Evolutionary conservation across 352 stramenopile genomes (phyloP), one percentile per base, ranked within the genome.

Genomic region (Thalassiosira ordinaria): DNA sequence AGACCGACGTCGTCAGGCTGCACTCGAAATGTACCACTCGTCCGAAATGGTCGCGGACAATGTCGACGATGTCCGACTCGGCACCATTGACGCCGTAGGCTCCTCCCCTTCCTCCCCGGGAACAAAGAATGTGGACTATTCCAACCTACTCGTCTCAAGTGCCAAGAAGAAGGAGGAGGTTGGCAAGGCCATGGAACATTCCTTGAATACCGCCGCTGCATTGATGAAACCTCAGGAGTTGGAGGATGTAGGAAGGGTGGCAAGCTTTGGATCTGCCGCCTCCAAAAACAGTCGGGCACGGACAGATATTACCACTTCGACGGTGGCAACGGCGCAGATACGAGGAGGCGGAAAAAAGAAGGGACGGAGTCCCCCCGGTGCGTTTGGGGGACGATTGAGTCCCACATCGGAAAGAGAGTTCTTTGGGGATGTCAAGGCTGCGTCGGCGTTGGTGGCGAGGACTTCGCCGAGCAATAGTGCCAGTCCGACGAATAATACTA

Each of bases 11-110:
- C 79, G 79, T 37, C 73, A 60, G 8, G 68, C 57, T 11, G 79
- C 79, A 9, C 27, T 86, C 18, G 14, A 80, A 26, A 86, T 86
- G 67, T 86, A 86, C 63, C 44, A 86, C 39, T 79, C 79, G 5
- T 33, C 57, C 39, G 79, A 82, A 46, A 82, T 86, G 72, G 79
- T 86, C 31, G 66, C 26, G 27, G 79, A 86, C 56, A 82, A 82
- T 60, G 66, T 86, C 0, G 73, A 86, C 37, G 79, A 82, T 71
- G 39, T 39, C 33, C 69, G 31, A 27, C 47, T 85, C 8, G 77
- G 77, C 20, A 80, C 69, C 16, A 65, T 76, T 39, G 77, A 80
- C 22, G 64, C 41, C n/a, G 46, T 78, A 29, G 49, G 60, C 37
- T 51, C 59, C 37, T 18, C n/a, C n/a, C n/a, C n/a, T n/a, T n/a